Evolutionary conservation across 345 rosid species (phyloP), one percentile per base, ranked within the genome.

Genomic region (Corymbia maculata): DNA sequence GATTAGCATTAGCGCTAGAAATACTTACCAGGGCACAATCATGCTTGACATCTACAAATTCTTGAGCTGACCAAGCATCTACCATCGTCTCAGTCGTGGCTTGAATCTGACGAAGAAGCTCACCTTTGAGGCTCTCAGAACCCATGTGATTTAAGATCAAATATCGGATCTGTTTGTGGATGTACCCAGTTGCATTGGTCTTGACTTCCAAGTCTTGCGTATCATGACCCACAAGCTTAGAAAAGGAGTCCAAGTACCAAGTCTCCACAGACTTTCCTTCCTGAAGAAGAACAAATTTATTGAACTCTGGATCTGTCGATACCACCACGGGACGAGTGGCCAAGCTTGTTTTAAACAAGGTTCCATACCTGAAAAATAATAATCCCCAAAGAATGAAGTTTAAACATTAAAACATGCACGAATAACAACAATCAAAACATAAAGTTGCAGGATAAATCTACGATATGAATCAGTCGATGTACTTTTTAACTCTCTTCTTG

Each of bases 281-380:
- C 51, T 90, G 91, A 12, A 70, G 88, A 9, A 90, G 32, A 15
- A 90, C 59, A 85, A 26, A 89, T 50, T 88, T 42, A 57, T 90
- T 92, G 75, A 90, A 85, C 52, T 91, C 91, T 3, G 90, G 91
- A 44, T 91, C 92, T 7, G 88, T 80, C 12, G 93, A 91, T 13
- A 91, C 51, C 30, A 91, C 89, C 26, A 91, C 85, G 1, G 79
- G 8, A 28, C 75, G 87, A 28, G 90, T 91, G 13, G 88, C 91
- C 85, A 92, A 15, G 80, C 66, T 92, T 4, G 91, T 92, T 57
- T 82, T 84, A 68, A 92, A 92, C 30, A 92, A 82, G 5, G 88
- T 80, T 44, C 92, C 93, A 13, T 88, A 90, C 59, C 93, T 91
- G 85, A 57, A 51, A 85, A 45, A 32, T 11, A 51, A 79, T 26